Evolutionary conservation across 2,329 filamentous ascomycete genomes (phyloP).

Genomic region (Apiospora saccharicola): DNA sequence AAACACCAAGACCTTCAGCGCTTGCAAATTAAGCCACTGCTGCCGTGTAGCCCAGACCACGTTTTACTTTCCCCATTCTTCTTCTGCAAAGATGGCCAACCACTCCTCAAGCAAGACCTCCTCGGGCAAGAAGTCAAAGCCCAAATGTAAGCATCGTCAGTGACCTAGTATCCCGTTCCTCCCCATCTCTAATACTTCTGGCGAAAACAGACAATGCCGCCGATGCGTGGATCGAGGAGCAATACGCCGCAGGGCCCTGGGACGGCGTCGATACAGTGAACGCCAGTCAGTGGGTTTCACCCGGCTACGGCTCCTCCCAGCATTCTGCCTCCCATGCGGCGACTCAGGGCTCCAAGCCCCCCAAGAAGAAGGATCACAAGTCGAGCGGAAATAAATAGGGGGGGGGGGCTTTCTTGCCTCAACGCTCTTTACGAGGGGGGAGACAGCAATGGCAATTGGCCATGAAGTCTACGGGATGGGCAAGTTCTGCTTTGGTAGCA

Average conservation of each 20-base stretch:
- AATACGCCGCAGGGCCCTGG: constrained; percentile 29
- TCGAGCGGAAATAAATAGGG: constrained; percentile 26
- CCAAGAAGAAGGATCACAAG: constrained; percentile 25
- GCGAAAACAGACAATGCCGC: not conserved
- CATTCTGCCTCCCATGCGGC: constrained; percentile 24
- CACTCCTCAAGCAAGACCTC: constrained; percentile 23
- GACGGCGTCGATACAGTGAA: constrained; percentile 27
- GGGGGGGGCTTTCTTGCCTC: not conserved
- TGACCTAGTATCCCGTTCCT: not conserved
- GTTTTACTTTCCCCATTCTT: not conserved
- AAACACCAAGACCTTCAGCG: not conserved
- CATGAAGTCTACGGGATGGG: not conserved
- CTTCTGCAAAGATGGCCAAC: constrained; percentile 15
- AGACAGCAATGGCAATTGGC: not conserved
- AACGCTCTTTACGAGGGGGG: not conserved
- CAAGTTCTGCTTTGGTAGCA: not conserved
- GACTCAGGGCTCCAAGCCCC: constrained; percentile 30
- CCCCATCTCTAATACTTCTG: not conserved
- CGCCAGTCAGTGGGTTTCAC: not conserved
- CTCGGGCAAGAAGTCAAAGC: not conserved
- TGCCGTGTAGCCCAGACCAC: not conserved
- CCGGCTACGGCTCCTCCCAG: constrained; percentile 2
- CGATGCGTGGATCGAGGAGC: constrained; percentile 29
- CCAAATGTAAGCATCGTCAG: not conserved
- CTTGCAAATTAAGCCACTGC: not conserved